phyloP scores from a whole-genome alignment of 306 rosid species.

The Styphnolobium japonicum region DNA sequence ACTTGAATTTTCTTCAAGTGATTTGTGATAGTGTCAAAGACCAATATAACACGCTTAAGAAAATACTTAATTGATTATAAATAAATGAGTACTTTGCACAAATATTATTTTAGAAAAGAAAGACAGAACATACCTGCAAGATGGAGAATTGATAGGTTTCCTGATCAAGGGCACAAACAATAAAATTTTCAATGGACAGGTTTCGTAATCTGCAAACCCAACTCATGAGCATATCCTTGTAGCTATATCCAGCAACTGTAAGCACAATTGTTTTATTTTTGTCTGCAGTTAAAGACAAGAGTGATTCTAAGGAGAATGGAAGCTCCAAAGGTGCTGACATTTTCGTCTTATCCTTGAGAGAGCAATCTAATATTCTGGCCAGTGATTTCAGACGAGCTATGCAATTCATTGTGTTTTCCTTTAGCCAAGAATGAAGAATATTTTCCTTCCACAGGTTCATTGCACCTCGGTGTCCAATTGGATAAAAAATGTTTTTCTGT shows the following conservation, averaged over 20 bases:
- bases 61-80: slow-evolving; percentile 1
- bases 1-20: background rate
- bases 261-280: slow-evolving; percentile 67
- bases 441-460: slow-evolving; percentile 37
- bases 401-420: slow-evolving; percentile 46
- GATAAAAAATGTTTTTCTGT: slow-evolving; percentile 35
- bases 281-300: slow-evolving; percentile 60
- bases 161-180: slow-evolving; percentile 75
- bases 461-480: slow-evolving; percentile 24
- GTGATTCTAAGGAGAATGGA: slow-evolving; percentile 80
- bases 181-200: slow-evolving; percentile 54
- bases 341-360: slow-evolving; percentile 40
- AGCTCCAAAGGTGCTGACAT: slow-evolving; percentile 43
- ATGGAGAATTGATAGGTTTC: slow-evolving; percentile 76
- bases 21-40: background rate
- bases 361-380: slow-evolving; percentile 35
- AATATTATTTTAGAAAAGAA: background rate
- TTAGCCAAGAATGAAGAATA: slow-evolving; percentile 41
- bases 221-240: slow-evolving; percentile 97
- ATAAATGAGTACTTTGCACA: background rate
- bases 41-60: background rate
- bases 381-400: slow-evolving; percentile 37
- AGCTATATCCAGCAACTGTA: slow-evolving; percentile 82
- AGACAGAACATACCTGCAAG: slow-evolving; percentile 58
- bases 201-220: slow-evolving; percentile 84